Evolutionary conservation across 352 stramenopile genomes (phyloP).

Genomic region (Globisporangium paroecandrum): DNA sequence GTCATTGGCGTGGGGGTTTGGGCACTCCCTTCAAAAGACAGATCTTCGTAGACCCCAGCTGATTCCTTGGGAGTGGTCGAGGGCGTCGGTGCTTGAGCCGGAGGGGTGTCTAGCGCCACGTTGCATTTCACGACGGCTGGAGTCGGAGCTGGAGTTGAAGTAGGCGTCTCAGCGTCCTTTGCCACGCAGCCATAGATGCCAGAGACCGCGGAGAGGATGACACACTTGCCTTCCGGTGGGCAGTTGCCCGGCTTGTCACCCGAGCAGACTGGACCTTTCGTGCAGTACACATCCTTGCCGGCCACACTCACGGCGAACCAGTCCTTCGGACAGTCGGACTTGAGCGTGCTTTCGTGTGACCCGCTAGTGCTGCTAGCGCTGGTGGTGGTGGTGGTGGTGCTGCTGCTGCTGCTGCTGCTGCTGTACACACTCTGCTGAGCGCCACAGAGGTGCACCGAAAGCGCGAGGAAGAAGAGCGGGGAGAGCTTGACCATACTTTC

Average conservation of each 20-base stretch:
- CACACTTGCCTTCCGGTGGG: conserved; percentile 27
- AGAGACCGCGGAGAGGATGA: conserved; percentile 9
- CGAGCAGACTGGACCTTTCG: conserved; percentile 27
- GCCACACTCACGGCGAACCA: conserved; percentile 34
- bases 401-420: too few relatives aligned
- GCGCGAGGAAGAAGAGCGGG: conserved; percentile 24
- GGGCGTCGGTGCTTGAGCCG: not conserved
- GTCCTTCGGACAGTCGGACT: conserved; percentile 27
- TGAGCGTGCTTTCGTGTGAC: not conserved
- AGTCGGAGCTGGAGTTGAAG: conserved; percentile 3
- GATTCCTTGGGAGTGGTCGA: not conserved
- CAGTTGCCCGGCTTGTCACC: conserved; percentile 21
- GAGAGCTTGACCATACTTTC: conserved; percentile 37
- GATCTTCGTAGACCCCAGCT: not conserved
- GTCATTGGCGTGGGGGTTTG: not conserved
- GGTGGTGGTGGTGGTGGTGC: too few relatives aligned
- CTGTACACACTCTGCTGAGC: not conserved
- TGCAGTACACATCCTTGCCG: conserved; percentile 28
- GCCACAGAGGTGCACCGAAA: conserved; percentile 3
- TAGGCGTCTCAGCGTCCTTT: conserved; percentile 10
- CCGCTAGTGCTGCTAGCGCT: not conserved
- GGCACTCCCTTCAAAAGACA: not conserved
- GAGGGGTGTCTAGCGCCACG: not conserved
- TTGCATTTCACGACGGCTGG: not conserved
- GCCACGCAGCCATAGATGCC: conserved; percentile 27